Base-by-base conservation (phyloP, 2,329 filamentous ascomycete species). In the Macrophomina phaseolina region DNA sequence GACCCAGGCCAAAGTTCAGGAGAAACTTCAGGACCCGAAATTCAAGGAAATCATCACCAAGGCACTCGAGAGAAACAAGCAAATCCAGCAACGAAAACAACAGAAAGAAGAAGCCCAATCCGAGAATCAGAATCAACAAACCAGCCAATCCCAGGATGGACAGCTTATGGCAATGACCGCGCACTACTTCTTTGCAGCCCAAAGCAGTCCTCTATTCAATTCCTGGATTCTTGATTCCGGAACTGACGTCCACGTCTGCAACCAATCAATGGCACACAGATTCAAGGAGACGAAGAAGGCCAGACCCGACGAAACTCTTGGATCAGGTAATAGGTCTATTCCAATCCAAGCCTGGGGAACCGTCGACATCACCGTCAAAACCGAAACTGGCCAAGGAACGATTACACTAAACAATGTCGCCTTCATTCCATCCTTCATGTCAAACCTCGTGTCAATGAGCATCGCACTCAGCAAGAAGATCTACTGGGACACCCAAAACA, bases 341-440 rank as follows among this genome's bases (percentile, higher is more conserved):
- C 38, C 38, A 61, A 48, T 61, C 30, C 9, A 61, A 23, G 56
- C 56, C 12, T 45, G 14, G 38, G 56, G 56, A 61, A 61, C n/a
- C 14, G 9, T 61, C 11, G 16, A n/a, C 14, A 48, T 61, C 38
- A 14, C 11, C 36, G 28, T 45, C 8, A 32, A 61, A 16, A 61
- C 38, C 45, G n/a, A 45, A 18, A 45, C 12, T 32, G 14, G 38
- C 38, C 23, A 48, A 16, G 12, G 23, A 34, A 30, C 14, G 6
- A 61, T 61, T 34, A 45, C 56, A 6, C 38, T 61, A 5, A 61
- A n/a, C n/a, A 32, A 61, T 14, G 56, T 48, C n/a, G 38, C 38
- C 14, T 45, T 45, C n/a, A 16, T 45, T 32, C 56, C 36, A 61
- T 7, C 12, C 42, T 23, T 61, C 28, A 45, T 45, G 18, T 18